Evolutionary conservation across 2,329 filamentous ascomycete genomes (phyloP).

Genomic region (Trichoderma sp.): DNA sequence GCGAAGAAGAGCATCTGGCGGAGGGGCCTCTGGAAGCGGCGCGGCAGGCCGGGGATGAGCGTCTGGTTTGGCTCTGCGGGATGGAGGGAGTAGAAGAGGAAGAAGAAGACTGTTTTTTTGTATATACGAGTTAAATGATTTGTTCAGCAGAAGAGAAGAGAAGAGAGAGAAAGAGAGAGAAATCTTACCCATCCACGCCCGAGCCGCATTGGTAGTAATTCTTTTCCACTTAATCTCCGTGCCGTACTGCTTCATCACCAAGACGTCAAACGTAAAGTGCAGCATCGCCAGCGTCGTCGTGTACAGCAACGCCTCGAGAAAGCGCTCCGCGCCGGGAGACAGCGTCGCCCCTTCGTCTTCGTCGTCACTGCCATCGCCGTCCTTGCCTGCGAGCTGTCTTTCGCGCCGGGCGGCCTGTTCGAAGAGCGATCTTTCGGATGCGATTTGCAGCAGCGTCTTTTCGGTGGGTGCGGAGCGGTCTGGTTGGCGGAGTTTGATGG

Average conservation of each 20-base stretch:
- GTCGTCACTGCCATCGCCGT: slow-evolving; percentile 28
- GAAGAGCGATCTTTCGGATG: slow-evolving; percentile 61
- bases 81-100: slow-evolving; percentile 57
- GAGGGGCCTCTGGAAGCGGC: slow-evolving; percentile 44
- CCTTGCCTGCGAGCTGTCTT: slow-evolving; percentile 29
- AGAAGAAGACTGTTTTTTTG: slow-evolving; percentile 45
- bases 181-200: slow-evolving; percentile 52
- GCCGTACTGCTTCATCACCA: slow-evolving; percentile 78
- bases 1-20: slow-evolving; percentile 62
- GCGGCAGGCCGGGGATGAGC: slow-evolving; percentile 50
- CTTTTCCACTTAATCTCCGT: slow-evolving; percentile 58
- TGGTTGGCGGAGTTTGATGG: slow-evolving; percentile 65
- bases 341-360: slow-evolving; percentile 33
- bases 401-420: slow-evolving; percentile 43
- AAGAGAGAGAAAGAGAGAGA: background rate
- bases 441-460: slow-evolving; percentile 71
- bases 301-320: slow-evolving; percentile 57
- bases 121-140: background rate
- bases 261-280: slow-evolving; percentile 74
- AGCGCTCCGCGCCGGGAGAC: slow-evolving; percentile 46
- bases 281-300: slow-evolving; percentile 63
- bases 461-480: slow-evolving; percentile 59
- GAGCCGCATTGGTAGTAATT: slow-evolving; percentile 51
- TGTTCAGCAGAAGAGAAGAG: background rate
- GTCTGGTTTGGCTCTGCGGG: slow-evolving; percentile 47